These are phyloP conservation scores for Dendrobium huoshanense DNA, from an alignment of 106 monocot genomes.

Conservation along the genomic window DNA sequence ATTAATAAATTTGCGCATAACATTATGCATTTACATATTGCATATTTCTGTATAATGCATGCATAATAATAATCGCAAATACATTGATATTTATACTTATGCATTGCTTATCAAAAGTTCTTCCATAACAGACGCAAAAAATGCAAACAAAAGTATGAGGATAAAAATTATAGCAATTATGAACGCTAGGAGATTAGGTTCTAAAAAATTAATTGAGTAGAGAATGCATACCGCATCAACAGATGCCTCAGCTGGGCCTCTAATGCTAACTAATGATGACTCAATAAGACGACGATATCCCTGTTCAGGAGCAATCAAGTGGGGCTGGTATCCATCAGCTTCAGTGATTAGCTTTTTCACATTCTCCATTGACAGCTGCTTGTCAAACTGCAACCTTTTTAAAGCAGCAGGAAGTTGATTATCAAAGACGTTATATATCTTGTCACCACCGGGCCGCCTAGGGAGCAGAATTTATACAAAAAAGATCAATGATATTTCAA, in stretches of 20 bases:
- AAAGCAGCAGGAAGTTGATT: constrained; percentile 95
- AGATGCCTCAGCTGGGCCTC: constrained; percentile 97
- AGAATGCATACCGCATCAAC: constrained; percentile 84
- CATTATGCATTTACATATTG: not conserved
- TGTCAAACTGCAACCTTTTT: constrained; percentile 96
- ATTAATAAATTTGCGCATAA: not conserved
- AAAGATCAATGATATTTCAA: not conserved
- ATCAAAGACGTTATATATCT: constrained; percentile 93
- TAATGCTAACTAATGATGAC: constrained; percentile 74
- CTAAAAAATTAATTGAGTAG: not conserved
- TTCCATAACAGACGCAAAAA: not conserved
- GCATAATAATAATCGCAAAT: not conserved
- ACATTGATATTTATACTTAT: not conserved
- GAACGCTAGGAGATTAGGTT: not conserved
- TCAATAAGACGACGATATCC: constrained; percentile 97
- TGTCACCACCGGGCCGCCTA: constrained; percentile 97
- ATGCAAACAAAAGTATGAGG: not conserved
- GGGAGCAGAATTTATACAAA: constrained; percentile 4
- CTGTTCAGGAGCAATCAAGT: constrained; percentile 98
- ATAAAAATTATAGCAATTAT: not conserved
- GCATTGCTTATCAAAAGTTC: not conserved
- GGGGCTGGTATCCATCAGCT: constrained; percentile 98
- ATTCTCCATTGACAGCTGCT: constrained; percentile 98
- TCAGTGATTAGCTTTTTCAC: constrained; percentile 93
- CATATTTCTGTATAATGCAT: not conserved